Base-by-base conservation (phyloP, 139 green algal species). In the Chlorella sp. region DNA sequence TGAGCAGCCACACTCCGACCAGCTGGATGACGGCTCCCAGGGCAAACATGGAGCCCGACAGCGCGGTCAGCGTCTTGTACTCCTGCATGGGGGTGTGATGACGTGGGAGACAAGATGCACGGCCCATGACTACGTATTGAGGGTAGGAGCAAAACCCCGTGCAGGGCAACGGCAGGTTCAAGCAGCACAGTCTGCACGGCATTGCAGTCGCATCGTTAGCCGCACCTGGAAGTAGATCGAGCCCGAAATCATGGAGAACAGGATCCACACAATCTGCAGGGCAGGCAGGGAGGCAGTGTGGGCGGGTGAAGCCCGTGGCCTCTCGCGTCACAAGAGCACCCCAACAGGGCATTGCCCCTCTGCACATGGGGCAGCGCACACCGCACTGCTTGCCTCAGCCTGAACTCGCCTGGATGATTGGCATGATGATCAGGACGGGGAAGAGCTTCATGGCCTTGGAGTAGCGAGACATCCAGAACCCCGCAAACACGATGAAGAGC, bases 351-450 rank as follows among this genome's bases (percentile, higher is more conserved):
- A 65, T 65, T 14, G 56, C n/a, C n/a, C n/a, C n/a, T n/a, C n/a
- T n/a, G n/a, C n/a, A n/a, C n/a, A n/a, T n/a, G n/a, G n/a, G n/a
- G n/a, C n/a, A n/a, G n/a, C n/a, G n/a, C n/a, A n/a, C n/a, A 7
- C 46, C 46, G 46, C 11, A 11, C 46, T 54, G 7, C 8, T 11
- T 54, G 7, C 11, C 46, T 7, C 46, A 17, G 46, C 46, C 8
- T 60, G 51, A 11, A 16, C 69, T 46, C 43, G 40, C 72, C 72
- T 77, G 94, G 82, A 98, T 92, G 14, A 92, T 90, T 0, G 95
- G 95, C 77, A 98, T 95, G 64, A 98, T 98, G 60, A 97, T 83
- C 68, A 95, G 92, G 30, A 94, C 94, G 5, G 93, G 92, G 81
- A 98, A 98, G 41, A 97, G 89, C 44, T 85, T 85, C 79, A 98